phyloP scores from a whole-genome alignment of 1,284 basidiomycete species.

The Apiotrichum brassicae region DNA sequence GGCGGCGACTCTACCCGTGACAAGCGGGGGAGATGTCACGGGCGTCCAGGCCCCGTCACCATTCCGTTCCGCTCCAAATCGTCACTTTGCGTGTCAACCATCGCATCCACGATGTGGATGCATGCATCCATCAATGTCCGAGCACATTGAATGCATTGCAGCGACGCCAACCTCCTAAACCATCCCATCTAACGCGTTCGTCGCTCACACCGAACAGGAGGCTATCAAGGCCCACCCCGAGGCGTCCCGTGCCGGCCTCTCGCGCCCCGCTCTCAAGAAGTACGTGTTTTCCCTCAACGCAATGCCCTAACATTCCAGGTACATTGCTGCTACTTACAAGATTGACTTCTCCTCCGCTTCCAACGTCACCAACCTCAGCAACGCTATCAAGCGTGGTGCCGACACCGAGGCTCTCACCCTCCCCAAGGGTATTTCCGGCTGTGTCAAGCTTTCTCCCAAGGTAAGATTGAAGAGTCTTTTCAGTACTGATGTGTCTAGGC shows the following conservation, averaged over 20 bases:
- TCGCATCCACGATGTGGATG: background rate
- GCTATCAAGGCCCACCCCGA: conserved; percentile 69
- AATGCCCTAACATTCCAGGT: conserved; percentile 50
- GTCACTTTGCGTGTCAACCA: background rate
- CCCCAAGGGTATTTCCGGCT: conserved; percentile 76
- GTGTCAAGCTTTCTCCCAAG: conserved; percentile 68
- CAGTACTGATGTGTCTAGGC: no score
- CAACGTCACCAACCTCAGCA: conserved; percentile 71
- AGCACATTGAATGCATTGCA: no score
- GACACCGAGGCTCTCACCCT: conserved; percentile 73
- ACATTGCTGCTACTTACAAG: conserved; percentile 68
- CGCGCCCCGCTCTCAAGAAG: conserved; percentile 91
- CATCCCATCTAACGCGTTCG: no score
- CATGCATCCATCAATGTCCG: background rate
- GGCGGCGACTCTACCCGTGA: conserved; percentile 1
- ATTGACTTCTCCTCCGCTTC: conserved; percentile 64
- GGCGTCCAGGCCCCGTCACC: no score
- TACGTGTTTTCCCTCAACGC: conserved; percentile 46
- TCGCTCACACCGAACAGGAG: conserved; percentile 50
- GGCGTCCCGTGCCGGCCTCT: conserved; percentile 76
- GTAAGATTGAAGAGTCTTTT: no score
- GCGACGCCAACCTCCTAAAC: no score
- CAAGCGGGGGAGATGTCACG: background rate
- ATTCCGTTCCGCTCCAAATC: background rate
- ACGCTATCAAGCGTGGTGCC: conserved; percentile 70